Evolutionary conservation across 805 yeast genomes (phyloP), one percentile per base, ranked within the genome.

Genomic region (Pichia rugopelliculosa): DNA sequence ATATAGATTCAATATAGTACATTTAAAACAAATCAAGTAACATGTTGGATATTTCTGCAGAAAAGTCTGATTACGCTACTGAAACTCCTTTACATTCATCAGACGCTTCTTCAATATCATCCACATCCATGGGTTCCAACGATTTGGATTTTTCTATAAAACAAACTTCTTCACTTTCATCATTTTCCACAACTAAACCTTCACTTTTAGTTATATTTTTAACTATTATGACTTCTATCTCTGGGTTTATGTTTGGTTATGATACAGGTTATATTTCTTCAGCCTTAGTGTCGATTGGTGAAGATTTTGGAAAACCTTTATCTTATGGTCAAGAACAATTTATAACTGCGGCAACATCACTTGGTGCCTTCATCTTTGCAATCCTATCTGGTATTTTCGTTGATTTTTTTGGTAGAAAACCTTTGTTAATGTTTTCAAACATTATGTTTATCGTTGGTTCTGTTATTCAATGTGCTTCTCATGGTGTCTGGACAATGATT

Each of bases 201-300:
- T 74, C 93, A 11, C 66, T 72, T 8, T 67, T 86, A 58, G 87
- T 89, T 43, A 68, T 88, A 22, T 66, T 77, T 24, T 66, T 89
- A 45, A 86, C 96, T 0, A 71, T 82, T 44, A 80, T 82, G 24
- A 80, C 96, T 0, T 89, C 96, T 8, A 83, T 91, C 53, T 89
- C 96, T 0, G 98, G 98, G 1, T 88, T 90, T 67, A 80, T 91
- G 88, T 91, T 91, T 67, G 99, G 99, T 56, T 91, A 91, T 61
- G 99, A 91, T 65, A 91, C 98, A 0, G 98, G 98, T 56, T 91
- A 91, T 67, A 90, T 91, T 38, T 91, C 98, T 4, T 82, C 95
- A 18, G 97, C 97, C 0, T 73, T 91, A 58, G 96, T 90, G 20
- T 80, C 89, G 34, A 80, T 91, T 42, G 89, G 90, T 12, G 77